Evolutionary conservation across 1,284 basidiomycete species (phyloP), one percentile per base, ranked within the genome.

Genomic region (Trametes sp.): DNA sequence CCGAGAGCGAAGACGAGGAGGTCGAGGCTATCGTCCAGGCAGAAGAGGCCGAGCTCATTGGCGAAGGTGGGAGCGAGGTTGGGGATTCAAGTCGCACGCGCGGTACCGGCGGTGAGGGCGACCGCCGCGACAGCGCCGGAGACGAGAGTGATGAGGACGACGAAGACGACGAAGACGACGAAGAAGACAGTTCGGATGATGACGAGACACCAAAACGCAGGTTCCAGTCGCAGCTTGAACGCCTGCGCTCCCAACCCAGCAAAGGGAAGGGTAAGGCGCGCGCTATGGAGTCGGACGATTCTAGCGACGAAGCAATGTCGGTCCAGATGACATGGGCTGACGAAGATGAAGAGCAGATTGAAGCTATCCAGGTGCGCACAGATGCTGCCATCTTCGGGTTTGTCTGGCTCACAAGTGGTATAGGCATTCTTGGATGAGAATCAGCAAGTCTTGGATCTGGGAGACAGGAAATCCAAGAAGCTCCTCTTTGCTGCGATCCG

Each of bases 401-500:
- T 1, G n/a, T 16, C 19, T 21, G 8, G 54, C 35, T 61, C 24
- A 62, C 33, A 16, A 24, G n/a, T 57, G 3, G 21, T 16, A 16
- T 64, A 83, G 72, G 78, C 76, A 29, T 71, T 85, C 4, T 72
- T 92, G 5, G 82, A 83, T 55, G 80, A 83, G 19, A 79, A 83
- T 53, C 75, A 73, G 52, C 74, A 77, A 16, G 69, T 82, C 51
- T 61, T 80, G n/a, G 61, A 63, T 11, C 65, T 73, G 14, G 76
- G 73, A 24, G 77, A 85, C 59, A 80, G 84, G 28, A 88, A 87
- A 69, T 76, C 79, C 45, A 77, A 82, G 59, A 89, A 89, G 29
- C 76, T 81, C 50, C 66, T 91, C 1, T 93, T 93, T 82, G 79
- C 80, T 26, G 82, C 90, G 0, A 82, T 94, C 36, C 80, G 81